phyloP scores from a whole-genome alignment of 768 basidiomycete genomes.

The Suillus decipiens region DNA sequence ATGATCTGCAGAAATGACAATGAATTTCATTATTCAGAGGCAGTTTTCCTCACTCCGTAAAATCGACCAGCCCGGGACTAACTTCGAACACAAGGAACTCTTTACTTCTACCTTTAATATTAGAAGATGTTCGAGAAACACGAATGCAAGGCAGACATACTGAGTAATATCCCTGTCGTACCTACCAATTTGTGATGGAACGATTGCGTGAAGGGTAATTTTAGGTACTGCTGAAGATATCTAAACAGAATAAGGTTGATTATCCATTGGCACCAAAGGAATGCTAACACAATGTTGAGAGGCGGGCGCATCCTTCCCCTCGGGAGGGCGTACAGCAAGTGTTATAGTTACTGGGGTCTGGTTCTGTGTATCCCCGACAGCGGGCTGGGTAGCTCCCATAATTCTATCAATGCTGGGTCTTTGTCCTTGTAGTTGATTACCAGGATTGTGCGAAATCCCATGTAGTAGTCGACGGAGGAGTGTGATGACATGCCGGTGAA shows the following conservation, averaged over 20 bases:
- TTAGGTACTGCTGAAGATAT: background rate
- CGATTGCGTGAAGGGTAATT: background rate
- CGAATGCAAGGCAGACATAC: background rate
- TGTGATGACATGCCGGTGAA: background rate
- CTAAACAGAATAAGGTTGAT: background rate
- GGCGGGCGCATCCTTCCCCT: background rate
- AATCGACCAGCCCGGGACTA: background rate
- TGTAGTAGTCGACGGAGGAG: conserved; percentile 4
- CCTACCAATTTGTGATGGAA: background rate
- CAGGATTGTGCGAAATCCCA: background rate
- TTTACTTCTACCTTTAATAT: background rate
- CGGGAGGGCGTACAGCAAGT: background rate
- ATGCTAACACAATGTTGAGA: background rate
- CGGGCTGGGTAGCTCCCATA: background rate
- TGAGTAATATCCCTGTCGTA: background rate
- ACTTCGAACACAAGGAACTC: background rate
- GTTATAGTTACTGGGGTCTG: background rate
- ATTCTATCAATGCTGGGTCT: background rate
- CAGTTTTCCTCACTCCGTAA: background rate
- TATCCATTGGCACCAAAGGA: background rate
- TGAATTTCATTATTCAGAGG: background rate
- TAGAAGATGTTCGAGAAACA: background rate
- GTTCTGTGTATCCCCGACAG: background rate
- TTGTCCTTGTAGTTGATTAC: background rate
- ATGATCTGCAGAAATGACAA: conserved; percentile 1